Conservation (phyloP, 2,329 filamentous ascomycete genomes). For the Fusarium floridanum region DNA sequence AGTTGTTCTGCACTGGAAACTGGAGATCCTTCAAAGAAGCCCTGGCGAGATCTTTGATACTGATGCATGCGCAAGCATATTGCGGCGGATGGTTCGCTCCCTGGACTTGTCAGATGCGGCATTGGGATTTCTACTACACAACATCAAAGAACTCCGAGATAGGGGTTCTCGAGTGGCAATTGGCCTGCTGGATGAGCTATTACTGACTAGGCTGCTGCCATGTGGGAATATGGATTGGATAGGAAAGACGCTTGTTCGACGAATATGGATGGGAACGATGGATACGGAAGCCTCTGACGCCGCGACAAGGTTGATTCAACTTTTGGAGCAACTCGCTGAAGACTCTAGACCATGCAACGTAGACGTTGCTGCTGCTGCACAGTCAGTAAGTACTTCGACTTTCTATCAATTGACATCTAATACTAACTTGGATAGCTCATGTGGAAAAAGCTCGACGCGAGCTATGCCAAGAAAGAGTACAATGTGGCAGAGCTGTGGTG, state of each 20-base stretch:
- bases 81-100: conserved; percentile 72
- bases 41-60: conserved; percentile 63
- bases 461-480: conserved; percentile 65
- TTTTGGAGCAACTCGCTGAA: conserved; percentile 52
- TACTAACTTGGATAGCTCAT: conserved; percentile 68
- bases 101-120: conserved; percentile 72
- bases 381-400: conserved; percentile 66
- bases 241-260: conserved; percentile 76
- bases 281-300: conserved; percentile 51
- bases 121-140: conserved; percentile 75
- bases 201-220: conserved; percentile 67
- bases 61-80: conserved; percentile 62
- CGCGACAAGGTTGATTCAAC: conserved; percentile 43
- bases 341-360: conserved; percentile 60
- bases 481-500: conserved; percentile 78
- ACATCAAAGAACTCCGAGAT: conserved; percentile 74
- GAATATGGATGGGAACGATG: conserved; percentile 74
- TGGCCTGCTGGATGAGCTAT: conserved; percentile 72
- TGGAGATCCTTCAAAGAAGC: conserved; percentile 72
- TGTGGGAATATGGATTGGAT: conserved; percentile 69
- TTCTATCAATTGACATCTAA: conserved; percentile 3
- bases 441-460: conserved; percentile 81
- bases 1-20: conserved; percentile 74
- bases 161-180: conserved; percentile 64
- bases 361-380: conserved; percentile 74